These are phyloP conservation scores for Thielaviopsis punctulata DNA, from an alignment of 2,329 filamentous ascomycete genomes.

Conservation along the genomic window DNA sequence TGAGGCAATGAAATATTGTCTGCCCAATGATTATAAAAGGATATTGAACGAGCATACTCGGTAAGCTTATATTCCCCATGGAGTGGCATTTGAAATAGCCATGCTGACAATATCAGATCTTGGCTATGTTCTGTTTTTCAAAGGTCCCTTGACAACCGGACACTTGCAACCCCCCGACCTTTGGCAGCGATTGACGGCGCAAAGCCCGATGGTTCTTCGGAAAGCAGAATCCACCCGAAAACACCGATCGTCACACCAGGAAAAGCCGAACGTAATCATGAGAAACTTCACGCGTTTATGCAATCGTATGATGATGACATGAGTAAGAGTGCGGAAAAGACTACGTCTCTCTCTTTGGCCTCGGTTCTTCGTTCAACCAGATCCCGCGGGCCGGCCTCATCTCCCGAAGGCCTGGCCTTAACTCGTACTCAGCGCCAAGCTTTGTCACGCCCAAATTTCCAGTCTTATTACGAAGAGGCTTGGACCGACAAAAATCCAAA, in stretches of 20 bases:
- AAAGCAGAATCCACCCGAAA: background rate
- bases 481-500: slow-evolving; percentile 35
- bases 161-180: background rate
- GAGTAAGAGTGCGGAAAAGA: background rate
- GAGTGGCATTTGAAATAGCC: background rate
- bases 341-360: background rate
- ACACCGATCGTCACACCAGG: background rate
- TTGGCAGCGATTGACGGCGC: too few species aligned
- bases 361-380: background rate
- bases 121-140: background rate
- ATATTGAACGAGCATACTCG: background rate
- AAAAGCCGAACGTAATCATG: background rate
- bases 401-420: background rate
- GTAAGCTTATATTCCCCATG: too few species aligned
- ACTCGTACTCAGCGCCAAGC: background rate
- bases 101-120: background rate
- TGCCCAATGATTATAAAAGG: background rate
- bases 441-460: background rate
- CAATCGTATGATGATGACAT: background rate
- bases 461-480: slow-evolving; percentile 13
- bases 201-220: background rate
- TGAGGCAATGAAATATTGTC: background rate
- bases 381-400: background rate
- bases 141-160: background rate
- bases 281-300: background rate